Conservation (phyloP, 2,329 filamentous ascomycete genomes). For the Magnaporthiopsis incrustans region DNA sequence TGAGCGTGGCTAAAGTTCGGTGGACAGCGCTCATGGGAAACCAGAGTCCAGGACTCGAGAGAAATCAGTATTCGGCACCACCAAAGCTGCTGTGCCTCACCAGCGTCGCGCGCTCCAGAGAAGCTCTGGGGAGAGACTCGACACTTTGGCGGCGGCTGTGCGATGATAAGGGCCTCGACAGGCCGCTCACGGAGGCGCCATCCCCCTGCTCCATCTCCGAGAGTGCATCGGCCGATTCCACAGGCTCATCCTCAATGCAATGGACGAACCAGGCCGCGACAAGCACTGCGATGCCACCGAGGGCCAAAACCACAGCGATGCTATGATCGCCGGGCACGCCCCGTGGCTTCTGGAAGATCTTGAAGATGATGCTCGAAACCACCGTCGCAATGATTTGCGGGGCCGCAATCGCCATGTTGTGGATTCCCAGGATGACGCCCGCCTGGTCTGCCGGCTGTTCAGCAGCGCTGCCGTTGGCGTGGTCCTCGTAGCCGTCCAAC, state of each 20-base stretch:
- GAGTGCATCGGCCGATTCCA: constrained; percentile 25
- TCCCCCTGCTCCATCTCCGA: constrained; percentile 32
- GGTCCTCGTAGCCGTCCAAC: constrained; percentile 20
- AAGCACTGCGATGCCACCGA: constrained; percentile 73
- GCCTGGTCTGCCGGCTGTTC: constrained; percentile 63
- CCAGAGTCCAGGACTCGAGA: neutral
- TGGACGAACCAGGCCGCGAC: constrained; percentile 67
- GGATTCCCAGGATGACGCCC: constrained; percentile 85
- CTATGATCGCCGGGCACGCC: constrained; percentile 79
- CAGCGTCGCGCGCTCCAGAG: constrained; percentile 35
- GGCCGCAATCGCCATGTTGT: constrained; percentile 89
- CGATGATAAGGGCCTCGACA: constrained; percentile 15
- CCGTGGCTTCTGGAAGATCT: constrained; percentile 76
- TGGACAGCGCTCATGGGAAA: neutral
- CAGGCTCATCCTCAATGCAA: constrained; percentile 54
- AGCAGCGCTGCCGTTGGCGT: constrained; percentile 21
- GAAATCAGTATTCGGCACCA: constrained; percentile 35
- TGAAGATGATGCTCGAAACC: constrained; percentile 77
- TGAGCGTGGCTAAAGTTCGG: neutral
- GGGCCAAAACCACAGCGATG: constrained; percentile 76
- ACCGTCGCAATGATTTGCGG: constrained; percentile 89
- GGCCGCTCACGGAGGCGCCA: constrained; percentile 5
- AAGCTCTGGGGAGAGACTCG: constrained; percentile 33
- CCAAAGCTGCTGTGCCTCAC: constrained; percentile 43
- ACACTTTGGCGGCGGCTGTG: constrained; percentile 31